Conservation (phyloP, 352 stramenopile species). For the Pythium pyrilobum region DNA sequence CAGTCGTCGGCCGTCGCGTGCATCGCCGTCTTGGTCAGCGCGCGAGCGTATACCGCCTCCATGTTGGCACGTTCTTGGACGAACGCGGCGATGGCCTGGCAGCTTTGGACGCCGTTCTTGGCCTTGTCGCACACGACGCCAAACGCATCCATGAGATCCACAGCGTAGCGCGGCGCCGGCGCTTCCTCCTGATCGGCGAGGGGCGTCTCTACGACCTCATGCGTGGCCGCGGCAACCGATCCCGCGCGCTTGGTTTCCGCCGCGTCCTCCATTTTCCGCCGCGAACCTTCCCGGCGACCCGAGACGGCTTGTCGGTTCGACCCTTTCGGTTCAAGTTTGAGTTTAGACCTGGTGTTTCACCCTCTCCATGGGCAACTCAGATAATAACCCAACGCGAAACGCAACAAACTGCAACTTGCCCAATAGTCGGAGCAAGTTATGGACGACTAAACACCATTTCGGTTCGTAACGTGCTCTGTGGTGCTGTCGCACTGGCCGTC, state of each 20-base stretch:
- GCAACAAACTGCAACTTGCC: constrained; percentile 1
- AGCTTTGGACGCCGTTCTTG: constrained; percentile 72
- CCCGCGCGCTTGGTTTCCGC: not conserved
- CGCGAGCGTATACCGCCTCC: constrained; percentile 58
- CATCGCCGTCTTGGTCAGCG: constrained; percentile 56
- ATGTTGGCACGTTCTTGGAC: constrained; percentile 50
- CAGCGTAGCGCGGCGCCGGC: constrained; percentile 38
- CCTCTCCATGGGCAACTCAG: too few relatives aligned
- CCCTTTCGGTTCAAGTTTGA: not conserved
- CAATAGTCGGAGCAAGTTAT: not conserved
- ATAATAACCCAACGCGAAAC: too few relatives aligned
- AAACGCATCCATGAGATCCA: constrained; percentile 69
- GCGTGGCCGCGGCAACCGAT: not conserved
- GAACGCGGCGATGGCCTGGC: constrained; percentile 59
- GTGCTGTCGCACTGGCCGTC: not conserved
- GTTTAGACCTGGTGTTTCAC: too few relatives aligned
- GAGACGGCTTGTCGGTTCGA: too few relatives aligned
- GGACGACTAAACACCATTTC: not conserved
- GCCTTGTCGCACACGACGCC: constrained; percentile 65
- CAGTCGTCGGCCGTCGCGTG: constrained; percentile 65
- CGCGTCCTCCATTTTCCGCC: not conserved
- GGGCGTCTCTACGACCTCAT: not conserved
- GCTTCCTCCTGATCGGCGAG: not conserved
- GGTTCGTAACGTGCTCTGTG: not conserved
- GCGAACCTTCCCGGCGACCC: too few relatives aligned